Percentiles rank a stretch among this genome's conserved stretches.
Conservation (phyloP, 768 basidiomycete species). For the Pulveroboletus frians region DNA sequence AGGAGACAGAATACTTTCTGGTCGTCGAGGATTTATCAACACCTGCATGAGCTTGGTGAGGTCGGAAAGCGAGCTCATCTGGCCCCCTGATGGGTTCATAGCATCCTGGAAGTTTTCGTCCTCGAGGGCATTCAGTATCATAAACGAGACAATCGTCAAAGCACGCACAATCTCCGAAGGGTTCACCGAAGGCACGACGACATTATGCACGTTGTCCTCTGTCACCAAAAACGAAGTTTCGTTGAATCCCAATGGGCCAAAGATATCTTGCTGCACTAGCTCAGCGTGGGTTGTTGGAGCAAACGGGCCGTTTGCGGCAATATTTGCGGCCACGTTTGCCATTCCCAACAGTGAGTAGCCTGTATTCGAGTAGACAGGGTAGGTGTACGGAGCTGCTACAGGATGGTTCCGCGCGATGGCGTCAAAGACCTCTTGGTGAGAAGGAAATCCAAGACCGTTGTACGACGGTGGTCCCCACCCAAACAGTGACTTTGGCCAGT, state of each 20-base stretch:
- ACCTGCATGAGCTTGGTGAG: conserved; percentile 39
- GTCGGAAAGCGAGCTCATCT: conserved; percentile 48
- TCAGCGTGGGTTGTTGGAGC: conserved; percentile 35
- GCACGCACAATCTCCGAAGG: conserved; percentile 33
- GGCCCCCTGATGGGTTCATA: conserved; percentile 43
- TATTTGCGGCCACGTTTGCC: conserved; percentile 33
- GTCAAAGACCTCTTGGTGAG: conserved; percentile 30
- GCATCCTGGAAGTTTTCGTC: conserved; percentile 38
- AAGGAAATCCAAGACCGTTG: conserved; percentile 31
- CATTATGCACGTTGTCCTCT: conserved; percentile 27
- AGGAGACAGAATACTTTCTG: conserved; percentile 32
- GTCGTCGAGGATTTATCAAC: conserved; percentile 38
- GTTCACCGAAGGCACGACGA: conserved; percentile 38
- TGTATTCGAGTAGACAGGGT: conserved; percentile 40
- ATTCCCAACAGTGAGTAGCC: conserved; percentile 34
- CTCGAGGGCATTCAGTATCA: conserved; percentile 15
- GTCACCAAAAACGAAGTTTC: conserved; percentile 40
- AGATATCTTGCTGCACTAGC: conserved; percentile 45
- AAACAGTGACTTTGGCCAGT: conserved; percentile 38
- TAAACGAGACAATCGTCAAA: background rate
- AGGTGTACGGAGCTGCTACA: conserved; percentile 39
- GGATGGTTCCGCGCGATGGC: conserved; percentile 37
- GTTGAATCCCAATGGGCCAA: conserved; percentile 42
- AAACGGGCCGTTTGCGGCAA: conserved; percentile 9
- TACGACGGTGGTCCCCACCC: conserved; percentile 26